Evolutionary conservation across 106 monocot species (phyloP).

Genomic region (Phalaenopsis equestris): DNA sequence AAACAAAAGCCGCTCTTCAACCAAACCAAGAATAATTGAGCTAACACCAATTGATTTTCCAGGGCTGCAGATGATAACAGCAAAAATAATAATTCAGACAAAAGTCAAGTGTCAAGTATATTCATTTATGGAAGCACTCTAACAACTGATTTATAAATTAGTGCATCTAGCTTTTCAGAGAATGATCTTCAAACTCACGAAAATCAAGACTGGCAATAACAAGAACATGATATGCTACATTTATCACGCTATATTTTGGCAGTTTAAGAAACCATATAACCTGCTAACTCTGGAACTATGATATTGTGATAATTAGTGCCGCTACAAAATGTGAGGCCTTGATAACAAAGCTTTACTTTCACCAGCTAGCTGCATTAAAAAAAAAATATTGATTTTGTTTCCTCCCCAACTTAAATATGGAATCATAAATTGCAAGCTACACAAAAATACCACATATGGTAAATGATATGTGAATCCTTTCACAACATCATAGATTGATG

Average conservation of each 20-base stretch:
- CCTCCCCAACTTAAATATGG: not conserved
- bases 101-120: not conserved
- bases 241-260: not conserved
- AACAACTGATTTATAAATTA: not conserved
- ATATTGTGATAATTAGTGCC: not conserved
- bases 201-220: not conserved
- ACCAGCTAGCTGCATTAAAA: not conserved
- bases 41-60: conserved; percentile 84
- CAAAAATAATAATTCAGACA: not conserved
- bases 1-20: conserved; percentile 95
- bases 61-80: conserved; percentile 38
- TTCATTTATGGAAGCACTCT: not conserved
- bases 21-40: conserved; percentile 61
- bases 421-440: not conserved
- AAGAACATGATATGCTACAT: not conserved
- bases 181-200: not conserved
- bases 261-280: not conserved
- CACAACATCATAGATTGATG: not conserved
- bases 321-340: not conserved
- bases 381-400: not conserved
- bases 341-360: too few relatives aligned
- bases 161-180: not conserved
- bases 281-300: not conserved
- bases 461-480: not conserved
- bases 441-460: not conserved